Percentiles rank a stretch among this genome's conserved stretches.
phyloP scores from a whole-genome alignment of 2,329 filamentous ascomycete species.

The Dactylellina parvicollis region DNA sequence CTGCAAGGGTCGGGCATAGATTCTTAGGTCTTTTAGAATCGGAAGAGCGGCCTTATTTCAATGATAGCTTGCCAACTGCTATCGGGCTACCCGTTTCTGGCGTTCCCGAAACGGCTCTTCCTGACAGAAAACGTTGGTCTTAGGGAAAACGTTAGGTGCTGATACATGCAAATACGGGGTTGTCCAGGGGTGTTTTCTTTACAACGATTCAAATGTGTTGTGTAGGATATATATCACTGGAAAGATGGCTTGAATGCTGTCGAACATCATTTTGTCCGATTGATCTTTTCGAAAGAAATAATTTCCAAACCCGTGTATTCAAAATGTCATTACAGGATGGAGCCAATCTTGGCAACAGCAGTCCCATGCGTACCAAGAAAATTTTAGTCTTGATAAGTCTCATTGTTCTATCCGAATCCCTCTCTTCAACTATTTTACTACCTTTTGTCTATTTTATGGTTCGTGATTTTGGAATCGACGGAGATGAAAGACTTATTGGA shows the following conservation, averaged over 20 bases:
- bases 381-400: conserved; percentile 21
- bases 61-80: too few relatives aligned
- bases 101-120: neutral
- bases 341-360: neutral
- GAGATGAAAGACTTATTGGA: conserved; percentile 32
- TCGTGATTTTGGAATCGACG: conserved; percentile 21
- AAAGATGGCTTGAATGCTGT: too few relatives aligned
- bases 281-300: too few relatives aligned
- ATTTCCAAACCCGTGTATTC: neutral
- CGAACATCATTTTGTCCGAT: too few relatives aligned
- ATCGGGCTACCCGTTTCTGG: conserved; percentile 11
- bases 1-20: conserved; percentile 17
- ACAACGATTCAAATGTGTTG: too few relatives aligned
- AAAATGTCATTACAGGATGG: conserved; percentile 2
- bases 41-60: too few relatives aligned
- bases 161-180: too few relatives aligned
- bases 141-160: too few relatives aligned
- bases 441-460: conserved; percentile 39
- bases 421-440: conserved; percentile 32
- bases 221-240: too few relatives aligned
- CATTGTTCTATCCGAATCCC: conserved; percentile 24
- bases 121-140: neutral
- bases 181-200: too few relatives aligned
- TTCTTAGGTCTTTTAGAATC: too few relatives aligned
- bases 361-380: neutral